Percentiles rank a stretch among this genome's conserved stretches.
These are phyloP conservation scores for Populus trichocarpa DNA, from an alignment of 441 rosid species.

Conservation along the genomic window DNA sequence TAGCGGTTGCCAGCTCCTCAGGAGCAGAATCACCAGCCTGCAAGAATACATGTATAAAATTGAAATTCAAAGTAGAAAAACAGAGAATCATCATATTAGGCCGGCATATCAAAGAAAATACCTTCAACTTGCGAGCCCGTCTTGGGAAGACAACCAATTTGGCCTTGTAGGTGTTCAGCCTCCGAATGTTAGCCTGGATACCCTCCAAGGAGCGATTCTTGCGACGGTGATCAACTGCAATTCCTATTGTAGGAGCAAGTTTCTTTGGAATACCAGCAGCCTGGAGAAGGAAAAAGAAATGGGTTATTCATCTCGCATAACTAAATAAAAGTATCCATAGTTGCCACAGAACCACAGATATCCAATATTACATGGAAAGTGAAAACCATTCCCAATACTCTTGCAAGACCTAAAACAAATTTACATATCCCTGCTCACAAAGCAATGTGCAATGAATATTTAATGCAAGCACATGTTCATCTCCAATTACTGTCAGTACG, in stretches of 20 bases:
- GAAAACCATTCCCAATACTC: background rate
- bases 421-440: background rate
- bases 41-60: background rate
- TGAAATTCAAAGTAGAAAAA: background rate
- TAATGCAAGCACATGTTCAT: background rate
- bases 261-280: slow-evolving; percentile 91
- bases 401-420: background rate
- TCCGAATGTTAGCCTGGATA: slow-evolving; percentile 75
- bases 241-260: slow-evolving; percentile 75
- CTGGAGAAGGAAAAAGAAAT: slow-evolving; percentile 22
- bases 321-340: background rate
- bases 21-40: too few species aligned
- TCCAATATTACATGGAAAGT: background rate
- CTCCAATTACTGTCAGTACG: background rate
- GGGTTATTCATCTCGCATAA: background rate
- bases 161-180: slow-evolving; percentile 93
- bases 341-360: background rate
- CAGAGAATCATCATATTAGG: background rate
- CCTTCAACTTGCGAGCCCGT: slow-evolving; percentile 72
- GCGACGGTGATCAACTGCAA: slow-evolving; percentile 76
- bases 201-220: slow-evolving; percentile 74
- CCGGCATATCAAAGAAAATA: background rate
- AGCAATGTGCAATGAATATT: background rate
- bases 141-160: slow-evolving; percentile 92
- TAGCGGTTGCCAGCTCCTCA: too few species aligned